These are phyloP conservation scores for Ophiocordyceps camponoti-rufipedis DNA, from an alignment of 2,329 filamentous ascomycete genomes.

Conservation along the genomic window DNA sequence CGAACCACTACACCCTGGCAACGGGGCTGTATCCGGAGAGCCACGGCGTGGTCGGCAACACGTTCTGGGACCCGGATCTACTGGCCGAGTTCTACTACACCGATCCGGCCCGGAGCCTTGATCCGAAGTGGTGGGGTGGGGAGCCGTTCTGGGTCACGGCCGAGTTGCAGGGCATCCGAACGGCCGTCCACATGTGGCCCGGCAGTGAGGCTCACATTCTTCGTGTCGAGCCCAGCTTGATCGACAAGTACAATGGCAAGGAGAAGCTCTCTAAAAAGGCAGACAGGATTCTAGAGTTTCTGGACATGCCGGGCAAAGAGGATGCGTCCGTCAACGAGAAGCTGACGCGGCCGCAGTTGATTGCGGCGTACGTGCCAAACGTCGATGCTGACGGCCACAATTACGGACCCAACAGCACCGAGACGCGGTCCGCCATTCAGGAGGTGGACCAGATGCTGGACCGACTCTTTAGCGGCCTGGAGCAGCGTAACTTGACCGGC, in stretches of 20 bases:
- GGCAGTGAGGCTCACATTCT: slow-evolving; percentile 79
- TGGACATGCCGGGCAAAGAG: slow-evolving; percentile 66
- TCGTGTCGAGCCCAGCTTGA: slow-evolving; percentile 53
- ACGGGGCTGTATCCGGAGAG: slow-evolving; percentile 86
- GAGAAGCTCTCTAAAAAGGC: slow-evolving; percentile 64
- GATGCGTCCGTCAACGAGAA: slow-evolving; percentile 27
- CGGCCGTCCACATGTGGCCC: slow-evolving; percentile 96
- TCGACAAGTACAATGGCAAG: slow-evolving; percentile 71
- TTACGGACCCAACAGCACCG: slow-evolving; percentile 87
- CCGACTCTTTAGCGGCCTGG: slow-evolving; percentile 54
- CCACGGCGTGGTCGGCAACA: slow-evolving; percentile 86
- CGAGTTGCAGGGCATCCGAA: slow-evolving; percentile 59
- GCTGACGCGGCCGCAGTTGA: slow-evolving; percentile 63
- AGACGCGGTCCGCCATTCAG: slow-evolving; percentile 62
- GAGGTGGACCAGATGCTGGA: slow-evolving; percentile 73
- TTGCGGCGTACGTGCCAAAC: slow-evolving; percentile 87
- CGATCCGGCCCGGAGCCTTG: slow-evolving; percentile 53
- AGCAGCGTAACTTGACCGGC: slow-evolving; percentile 64
- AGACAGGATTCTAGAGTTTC: slow-evolving; percentile 56
- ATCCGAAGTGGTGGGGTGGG: slow-evolving; percentile 85
- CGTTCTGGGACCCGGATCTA: slow-evolving; percentile 73
- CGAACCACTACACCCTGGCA: slow-evolving; percentile 85
- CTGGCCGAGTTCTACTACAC: slow-evolving; percentile 79
- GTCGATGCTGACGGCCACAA: slow-evolving; percentile 76
- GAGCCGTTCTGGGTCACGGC: slow-evolving; percentile 91